phyloP scores from a whole-genome alignment of 2,329 filamentous ascomycete species.

The Macrophomina tecta region DNA sequence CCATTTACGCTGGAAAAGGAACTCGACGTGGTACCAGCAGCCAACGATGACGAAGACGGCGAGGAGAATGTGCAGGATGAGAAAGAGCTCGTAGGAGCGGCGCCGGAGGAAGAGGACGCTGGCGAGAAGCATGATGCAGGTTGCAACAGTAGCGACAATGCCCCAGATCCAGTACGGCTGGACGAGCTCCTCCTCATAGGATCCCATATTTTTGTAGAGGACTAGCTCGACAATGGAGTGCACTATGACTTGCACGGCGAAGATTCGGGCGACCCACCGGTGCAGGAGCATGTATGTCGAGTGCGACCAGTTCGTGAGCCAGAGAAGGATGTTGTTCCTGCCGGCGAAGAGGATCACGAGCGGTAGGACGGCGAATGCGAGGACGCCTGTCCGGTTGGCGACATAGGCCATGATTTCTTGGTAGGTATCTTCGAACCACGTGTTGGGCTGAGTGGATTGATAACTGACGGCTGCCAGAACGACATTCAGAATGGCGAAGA shows the following conservation, averaged over 20 bases:
- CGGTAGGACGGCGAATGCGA: slow-evolving; percentile 69
- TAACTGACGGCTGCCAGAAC: slow-evolving; percentile 34
- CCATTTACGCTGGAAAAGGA: slow-evolving; percentile 54
- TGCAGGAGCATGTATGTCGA: slow-evolving; percentile 71
- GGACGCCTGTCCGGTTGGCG: slow-evolving; percentile 68
- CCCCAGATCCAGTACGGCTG: slow-evolving; percentile 32
- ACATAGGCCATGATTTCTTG: slow-evolving; percentile 59
- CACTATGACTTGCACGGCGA: slow-evolving; percentile 66
- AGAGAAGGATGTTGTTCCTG: slow-evolving; percentile 69
- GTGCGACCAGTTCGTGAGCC: slow-evolving; percentile 73
- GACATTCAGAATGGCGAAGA: slow-evolving; percentile 32
- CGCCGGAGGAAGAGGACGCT: slow-evolving; percentile 55
- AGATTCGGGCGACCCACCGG: slow-evolving; percentile 68
- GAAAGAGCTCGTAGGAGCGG: slow-evolving; percentile 51
- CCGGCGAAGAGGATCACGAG: slow-evolving; percentile 70
- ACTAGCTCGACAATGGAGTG: slow-evolving; percentile 57
- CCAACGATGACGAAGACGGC: slow-evolving; percentile 53
- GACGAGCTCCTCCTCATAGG: not conserved
- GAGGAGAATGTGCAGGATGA: slow-evolving; percentile 53
- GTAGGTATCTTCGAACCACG: slow-evolving; percentile 43
- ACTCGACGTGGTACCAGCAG: slow-evolving; percentile 57
- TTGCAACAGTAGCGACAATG: slow-evolving; percentile 51
- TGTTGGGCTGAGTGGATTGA: slow-evolving; percentile 43
- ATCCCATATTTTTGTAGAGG: not conserved
- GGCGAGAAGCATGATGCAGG: slow-evolving; percentile 53